phyloP scores from a whole-genome alignment of 352 stramenopile genomes.

The Pythium volutum region DNA sequence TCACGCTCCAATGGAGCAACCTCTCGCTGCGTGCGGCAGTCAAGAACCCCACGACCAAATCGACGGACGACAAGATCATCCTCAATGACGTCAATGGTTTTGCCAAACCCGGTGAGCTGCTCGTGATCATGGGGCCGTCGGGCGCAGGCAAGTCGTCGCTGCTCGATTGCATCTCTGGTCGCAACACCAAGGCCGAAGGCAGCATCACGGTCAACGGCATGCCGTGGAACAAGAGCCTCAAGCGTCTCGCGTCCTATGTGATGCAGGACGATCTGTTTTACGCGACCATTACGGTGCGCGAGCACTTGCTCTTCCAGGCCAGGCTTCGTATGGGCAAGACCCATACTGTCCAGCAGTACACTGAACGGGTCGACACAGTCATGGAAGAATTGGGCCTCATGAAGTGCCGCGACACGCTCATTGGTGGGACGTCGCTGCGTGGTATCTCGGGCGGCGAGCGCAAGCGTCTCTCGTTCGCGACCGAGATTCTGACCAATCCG shows the following conservation, averaged over 20 bases:
- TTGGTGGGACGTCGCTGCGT: constrained; percentile 39
- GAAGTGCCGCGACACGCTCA: constrained; percentile 50
- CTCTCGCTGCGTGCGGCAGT: constrained; percentile 30
- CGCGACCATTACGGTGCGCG: no score
- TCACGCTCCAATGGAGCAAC: constrained; percentile 35
- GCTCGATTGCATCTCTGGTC: no score
- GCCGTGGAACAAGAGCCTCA: constrained; percentile 87
- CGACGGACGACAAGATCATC: background rate
- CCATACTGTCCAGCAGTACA: no score
- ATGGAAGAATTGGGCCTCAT: no score
- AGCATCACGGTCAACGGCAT: constrained; percentile 86
- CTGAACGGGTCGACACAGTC: no score
- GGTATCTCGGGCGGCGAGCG: constrained; percentile 20
- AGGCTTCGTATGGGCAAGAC: no score
- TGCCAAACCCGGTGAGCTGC: background rate
- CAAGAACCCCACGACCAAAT: constrained; percentile 30
- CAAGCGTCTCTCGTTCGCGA: constrained; percentile 83
- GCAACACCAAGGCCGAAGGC: no score
- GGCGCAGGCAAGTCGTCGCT: background rate
- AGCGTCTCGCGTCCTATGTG: constrained; percentile 79
- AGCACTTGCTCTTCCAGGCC: no score
- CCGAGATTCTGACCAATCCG: constrained; percentile 74
- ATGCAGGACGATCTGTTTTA: no score
- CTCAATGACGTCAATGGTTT: background rate
- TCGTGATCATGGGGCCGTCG: background rate